Conservation (phyloP, 495 filamentous ascomycete genomes). For the Penicillium paxilli region DNA sequence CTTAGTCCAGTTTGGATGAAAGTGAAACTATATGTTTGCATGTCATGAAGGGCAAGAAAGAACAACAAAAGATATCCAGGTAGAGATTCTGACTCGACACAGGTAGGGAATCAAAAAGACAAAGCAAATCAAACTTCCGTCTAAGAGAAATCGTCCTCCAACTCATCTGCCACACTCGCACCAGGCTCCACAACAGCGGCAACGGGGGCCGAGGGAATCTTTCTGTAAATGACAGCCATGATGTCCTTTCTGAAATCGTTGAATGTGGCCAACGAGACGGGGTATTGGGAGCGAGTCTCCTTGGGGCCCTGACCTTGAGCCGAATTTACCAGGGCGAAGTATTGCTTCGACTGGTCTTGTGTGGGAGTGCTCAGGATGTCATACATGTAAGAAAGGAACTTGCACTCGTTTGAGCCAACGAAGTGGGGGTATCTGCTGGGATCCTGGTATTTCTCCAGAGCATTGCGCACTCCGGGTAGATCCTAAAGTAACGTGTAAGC, state of each 20-base stretch:
- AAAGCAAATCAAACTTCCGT: constrained; percentile 17
- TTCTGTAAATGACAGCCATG: not conserved
- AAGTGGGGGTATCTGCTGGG: not conserved
- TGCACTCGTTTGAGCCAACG: not conserved
- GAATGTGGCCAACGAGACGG: not conserved
- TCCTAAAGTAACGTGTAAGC: not conserved
- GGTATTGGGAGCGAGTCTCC: not conserved
- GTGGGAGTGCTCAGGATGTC: not conserved
- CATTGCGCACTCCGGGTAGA: not conserved
- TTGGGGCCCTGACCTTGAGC: not conserved
- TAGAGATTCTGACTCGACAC: constrained; percentile 15
- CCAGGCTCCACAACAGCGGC: not conserved
- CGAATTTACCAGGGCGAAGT: not conserved
- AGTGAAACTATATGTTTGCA: not conserved
- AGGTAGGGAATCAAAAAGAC: constrained; percentile 29
- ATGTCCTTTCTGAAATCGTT: not conserved
- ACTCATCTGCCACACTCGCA: constrained; percentile 49
- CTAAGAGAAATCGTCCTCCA: constrained; percentile 73
- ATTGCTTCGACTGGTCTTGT: not conserved
- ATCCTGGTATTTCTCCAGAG: not conserved
- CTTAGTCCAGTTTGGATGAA: constrained; percentile 1
- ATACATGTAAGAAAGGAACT: not conserved
- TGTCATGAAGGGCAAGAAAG: constrained; percentile 4
- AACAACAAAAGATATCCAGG: constrained; percentile 7
- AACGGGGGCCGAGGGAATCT: not conserved